Conservation (phyloP, 2,329 filamentous ascomycete species). For the Elsinoe batatas region DNA sequence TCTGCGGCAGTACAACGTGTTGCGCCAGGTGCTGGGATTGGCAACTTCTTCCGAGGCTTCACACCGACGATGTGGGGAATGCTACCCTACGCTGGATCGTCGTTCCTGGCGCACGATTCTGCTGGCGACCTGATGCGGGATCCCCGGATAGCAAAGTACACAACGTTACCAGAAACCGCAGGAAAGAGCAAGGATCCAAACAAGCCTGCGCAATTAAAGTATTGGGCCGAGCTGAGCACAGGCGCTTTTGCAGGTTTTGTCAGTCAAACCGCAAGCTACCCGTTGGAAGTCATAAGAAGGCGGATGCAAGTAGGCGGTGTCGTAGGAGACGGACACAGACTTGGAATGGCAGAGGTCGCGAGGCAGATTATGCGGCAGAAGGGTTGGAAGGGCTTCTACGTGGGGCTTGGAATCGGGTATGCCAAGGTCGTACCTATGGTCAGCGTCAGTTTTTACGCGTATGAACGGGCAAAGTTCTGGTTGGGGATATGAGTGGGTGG, state of each 20-base stretch:
- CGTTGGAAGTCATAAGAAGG: constrained; percentile 80
- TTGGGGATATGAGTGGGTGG: constrained; percentile 35
- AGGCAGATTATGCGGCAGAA: constrained; percentile 63
- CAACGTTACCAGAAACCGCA: constrained; percentile 52
- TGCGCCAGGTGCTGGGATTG: constrained; percentile 56
- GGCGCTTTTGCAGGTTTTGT: constrained; percentile 81
- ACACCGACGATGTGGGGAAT: constrained; percentile 83
- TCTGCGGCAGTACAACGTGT: constrained; percentile 39
- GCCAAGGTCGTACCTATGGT: constrained; percentile 86
- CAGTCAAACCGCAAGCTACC: constrained; percentile 87
- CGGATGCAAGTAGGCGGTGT: constrained; percentile 95
- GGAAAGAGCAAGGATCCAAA: constrained; percentile 31
- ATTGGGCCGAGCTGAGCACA: constrained; percentile 75
- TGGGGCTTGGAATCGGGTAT: constrained; percentile 90
- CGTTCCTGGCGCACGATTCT: constrained; percentile 90
- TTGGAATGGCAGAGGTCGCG: constrained; percentile 71
- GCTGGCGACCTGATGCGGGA: constrained; percentile 73
- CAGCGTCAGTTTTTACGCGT: constrained; percentile 61
- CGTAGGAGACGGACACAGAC: constrained; percentile 74
- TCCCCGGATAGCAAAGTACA: constrained; percentile 57
- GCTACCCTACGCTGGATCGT: constrained; percentile 92
- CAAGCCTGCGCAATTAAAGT: constrained; percentile 62
- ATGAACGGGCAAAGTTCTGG: constrained; percentile 53
- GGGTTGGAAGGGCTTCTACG: constrained; percentile 76
- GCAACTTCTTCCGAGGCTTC: constrained; percentile 95